Evolutionary conservation across 371 early-diverging fungal genomes (phyloP).

Genomic region (Apophysomyces ossiformis): DNA sequence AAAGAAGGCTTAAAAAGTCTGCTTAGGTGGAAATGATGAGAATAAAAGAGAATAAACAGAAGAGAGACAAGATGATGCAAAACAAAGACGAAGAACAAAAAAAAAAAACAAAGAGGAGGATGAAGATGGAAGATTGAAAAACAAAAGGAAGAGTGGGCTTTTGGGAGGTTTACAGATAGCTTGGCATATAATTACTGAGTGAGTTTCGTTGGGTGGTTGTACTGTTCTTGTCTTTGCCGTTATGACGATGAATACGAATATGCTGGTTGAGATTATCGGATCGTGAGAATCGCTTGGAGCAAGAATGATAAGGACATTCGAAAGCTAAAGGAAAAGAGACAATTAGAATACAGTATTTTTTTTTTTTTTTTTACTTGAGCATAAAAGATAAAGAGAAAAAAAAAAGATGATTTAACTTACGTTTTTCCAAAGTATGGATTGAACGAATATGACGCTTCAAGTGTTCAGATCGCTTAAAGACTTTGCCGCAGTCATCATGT

Average conservation of each 20-base stretch:
- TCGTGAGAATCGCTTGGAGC: conserved; percentile 73
- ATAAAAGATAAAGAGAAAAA: conserved; percentile 6
- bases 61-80: conserved; percentile 7
- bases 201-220: conserved; percentile 4
- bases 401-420: conserved; percentile 26
- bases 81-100: neutral
- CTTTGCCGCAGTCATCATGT: conserved; percentile 66
- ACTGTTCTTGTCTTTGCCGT: conserved; percentile 24
- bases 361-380: neutral
- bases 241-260: conserved; percentile 56
- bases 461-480: conserved; percentile 85
- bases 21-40: conserved; percentile 1
- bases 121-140: neutral
- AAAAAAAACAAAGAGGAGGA: neutral
- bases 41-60: conserved; percentile 7
- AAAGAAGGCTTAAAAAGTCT: conserved; percentile 15
- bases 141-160: neutral
- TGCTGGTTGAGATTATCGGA: conserved; percentile 76
- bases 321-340: conserved; percentile 29
- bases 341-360: neutral
- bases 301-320: conserved; percentile 60
- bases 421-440: conserved; percentile 60
- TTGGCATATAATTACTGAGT: conserved; percentile 12
- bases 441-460: conserved; percentile 76
- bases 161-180: neutral